Evolutionary conservation across 2,329 filamentous ascomycete genomes (phyloP).

Genomic region (Ophiognomonia clavigignenti-juglandacearum): DNA sequence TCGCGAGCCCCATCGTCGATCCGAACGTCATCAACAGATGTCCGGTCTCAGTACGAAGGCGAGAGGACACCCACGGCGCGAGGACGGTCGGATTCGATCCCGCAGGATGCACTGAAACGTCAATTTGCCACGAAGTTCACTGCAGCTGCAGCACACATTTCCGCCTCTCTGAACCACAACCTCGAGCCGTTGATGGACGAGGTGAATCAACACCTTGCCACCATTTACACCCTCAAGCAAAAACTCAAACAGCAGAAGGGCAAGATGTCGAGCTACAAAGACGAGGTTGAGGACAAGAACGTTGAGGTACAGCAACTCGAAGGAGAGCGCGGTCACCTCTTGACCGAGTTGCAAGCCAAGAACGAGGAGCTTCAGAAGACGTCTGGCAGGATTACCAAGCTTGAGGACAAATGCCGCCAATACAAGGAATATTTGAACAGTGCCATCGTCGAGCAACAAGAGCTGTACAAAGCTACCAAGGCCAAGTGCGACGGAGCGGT

Average conservation of each 20-base stretch:
- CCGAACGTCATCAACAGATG: neutral
- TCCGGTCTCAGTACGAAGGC: neutral
- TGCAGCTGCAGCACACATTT: conserved; percentile 1
- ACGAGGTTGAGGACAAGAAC: neutral
- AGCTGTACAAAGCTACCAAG: conserved; percentile 31
- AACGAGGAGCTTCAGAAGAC: conserved; percentile 24
- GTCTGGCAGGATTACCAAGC: conserved; percentile 21
- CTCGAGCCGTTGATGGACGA: neutral
- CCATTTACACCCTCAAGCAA: conserved; percentile 2
- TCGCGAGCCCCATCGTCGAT: neutral
- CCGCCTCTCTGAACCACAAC: conserved; percentile 3
- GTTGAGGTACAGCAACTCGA: conserved; percentile 20
- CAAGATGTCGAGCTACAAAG: conserved; percentile 4
- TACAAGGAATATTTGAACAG: conserved; percentile 38
- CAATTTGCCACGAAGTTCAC: neutral
- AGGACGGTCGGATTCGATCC: neutral
- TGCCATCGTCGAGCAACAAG: conserved; percentile 41
- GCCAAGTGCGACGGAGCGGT: conserved; percentile 29
- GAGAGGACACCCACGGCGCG: conserved; percentile 1
- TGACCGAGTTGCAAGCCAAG: conserved; percentile 23
- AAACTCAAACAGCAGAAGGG: neutral
- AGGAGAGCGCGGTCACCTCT: conserved; percentile 21
- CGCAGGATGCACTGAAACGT: neutral
- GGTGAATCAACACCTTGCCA: conserved; percentile 3
- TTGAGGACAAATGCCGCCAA: conserved; percentile 31